phyloP scores from a whole-genome alignment of 2,329 filamentous ascomycete species.

The Neofusicoccum cordaticola region DNA sequence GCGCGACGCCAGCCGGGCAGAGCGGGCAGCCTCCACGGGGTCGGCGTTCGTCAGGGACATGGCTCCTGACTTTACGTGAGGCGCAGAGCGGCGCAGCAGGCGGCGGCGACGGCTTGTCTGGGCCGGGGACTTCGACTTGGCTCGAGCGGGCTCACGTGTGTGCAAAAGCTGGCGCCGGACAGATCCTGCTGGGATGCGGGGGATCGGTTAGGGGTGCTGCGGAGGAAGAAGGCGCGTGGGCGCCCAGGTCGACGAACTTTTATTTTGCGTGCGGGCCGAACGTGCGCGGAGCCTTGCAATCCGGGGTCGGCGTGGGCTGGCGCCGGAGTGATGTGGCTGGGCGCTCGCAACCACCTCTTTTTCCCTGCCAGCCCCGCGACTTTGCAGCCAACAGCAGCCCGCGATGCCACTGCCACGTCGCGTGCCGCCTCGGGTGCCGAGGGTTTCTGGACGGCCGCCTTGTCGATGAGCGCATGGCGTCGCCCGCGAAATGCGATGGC shows the following conservation, averaged over 20 bases:
- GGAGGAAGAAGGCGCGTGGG: background rate
- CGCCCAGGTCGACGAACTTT: background rate
- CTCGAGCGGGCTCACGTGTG: background rate
- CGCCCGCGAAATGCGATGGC: slow-evolving; percentile 11
- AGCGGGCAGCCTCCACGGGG: slow-evolving; percentile 70
- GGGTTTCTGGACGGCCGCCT: background rate
- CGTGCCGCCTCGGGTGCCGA: background rate
- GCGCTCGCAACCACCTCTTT: slow-evolving; percentile 2
- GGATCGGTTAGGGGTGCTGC: slow-evolving; percentile 7
- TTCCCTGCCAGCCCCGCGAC: background rate
- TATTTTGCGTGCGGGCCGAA: background rate
- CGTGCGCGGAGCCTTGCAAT: background rate
- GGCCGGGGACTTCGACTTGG: too few relatives aligned
- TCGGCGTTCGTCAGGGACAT: slow-evolving; percentile 92
- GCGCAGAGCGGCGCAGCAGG: background rate
- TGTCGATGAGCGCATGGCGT: background rate
- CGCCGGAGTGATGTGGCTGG: background rate
- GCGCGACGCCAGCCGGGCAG: slow-evolving; percentile 79
- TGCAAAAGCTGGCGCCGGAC: background rate
- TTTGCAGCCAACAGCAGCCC: slow-evolving; percentile 2
- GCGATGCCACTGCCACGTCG: slow-evolving; percentile 5
- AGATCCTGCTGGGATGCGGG: background rate
- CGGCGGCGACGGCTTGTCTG: background rate
- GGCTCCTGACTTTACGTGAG: background rate
- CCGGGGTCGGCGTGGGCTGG: background rate